These are phyloP conservation scores for Neonectria punicea DNA, from an alignment of 2,329 filamentous ascomycete genomes.

Conservation along the genomic window DNA sequence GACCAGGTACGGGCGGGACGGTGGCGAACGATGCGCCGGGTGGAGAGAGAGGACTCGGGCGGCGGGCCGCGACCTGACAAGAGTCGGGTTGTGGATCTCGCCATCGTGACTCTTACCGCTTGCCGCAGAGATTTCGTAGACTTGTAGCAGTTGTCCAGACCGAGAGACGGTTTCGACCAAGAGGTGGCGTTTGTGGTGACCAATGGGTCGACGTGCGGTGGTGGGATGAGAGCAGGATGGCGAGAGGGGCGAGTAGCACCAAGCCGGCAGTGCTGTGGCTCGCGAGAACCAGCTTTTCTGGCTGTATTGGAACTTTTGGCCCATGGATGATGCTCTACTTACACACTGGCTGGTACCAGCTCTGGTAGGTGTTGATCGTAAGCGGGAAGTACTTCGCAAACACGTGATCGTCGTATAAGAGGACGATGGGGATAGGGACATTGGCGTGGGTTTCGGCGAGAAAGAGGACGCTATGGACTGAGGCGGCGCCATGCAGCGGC, in stretches of 20 bases:
- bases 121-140: constrained; percentile 6
- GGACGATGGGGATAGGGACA: not conserved
- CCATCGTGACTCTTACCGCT: not conserved
- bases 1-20: not conserved
- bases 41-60: constrained; percentile 6
- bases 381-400: not conserved
- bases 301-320: too few species aligned
- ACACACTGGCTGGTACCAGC: not conserved
- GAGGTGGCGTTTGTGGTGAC: constrained; percentile 23
- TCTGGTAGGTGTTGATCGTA: not conserved
- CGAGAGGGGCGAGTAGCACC: not conserved
- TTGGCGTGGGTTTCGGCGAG: not conserved
- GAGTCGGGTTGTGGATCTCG: constrained; percentile 10
- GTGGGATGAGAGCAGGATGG: not conserved
- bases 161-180: constrained; percentile 32
- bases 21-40: constrained; percentile 3
- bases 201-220: constrained; percentile 18
- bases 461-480: not conserved
- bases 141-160: constrained; percentile 38
- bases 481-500: not conserved
- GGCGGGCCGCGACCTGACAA: constrained; percentile 13
- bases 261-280: not conserved
- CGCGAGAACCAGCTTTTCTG: not conserved
- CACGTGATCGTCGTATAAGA: not conserved
- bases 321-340: not conserved